A percentile compares a stretch with the other conserved stretches of the same genome.
phyloP scores from a whole-genome alignment of 1,284 basidiomycete genomes.

The Malassezia obtusa region DNA sequence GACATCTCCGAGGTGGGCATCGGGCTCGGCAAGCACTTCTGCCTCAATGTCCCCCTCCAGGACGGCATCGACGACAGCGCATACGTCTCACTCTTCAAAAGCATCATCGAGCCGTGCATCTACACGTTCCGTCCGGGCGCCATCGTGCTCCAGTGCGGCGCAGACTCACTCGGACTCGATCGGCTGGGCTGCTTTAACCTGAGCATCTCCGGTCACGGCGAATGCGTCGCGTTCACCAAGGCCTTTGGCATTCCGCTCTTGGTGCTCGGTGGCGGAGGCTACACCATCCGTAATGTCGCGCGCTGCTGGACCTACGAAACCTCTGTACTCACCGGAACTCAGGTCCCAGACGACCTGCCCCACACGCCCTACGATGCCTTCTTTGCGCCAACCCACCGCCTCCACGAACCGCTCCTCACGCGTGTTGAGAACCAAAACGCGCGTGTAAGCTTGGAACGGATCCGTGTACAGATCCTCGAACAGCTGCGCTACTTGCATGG shows the following conservation, averaged over 20 bases:
- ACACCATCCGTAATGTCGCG: constrained; percentile 80
- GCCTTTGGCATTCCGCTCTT: constrained; percentile 80
- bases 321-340: constrained; percentile 62
- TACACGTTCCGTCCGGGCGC: constrained; percentile 75
- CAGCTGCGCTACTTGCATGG: constrained; percentile 87
- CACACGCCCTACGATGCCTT: constrained; percentile 82
- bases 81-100: constrained; percentile 89
- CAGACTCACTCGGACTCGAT: constrained; percentile 89
- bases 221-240: constrained; percentile 92
- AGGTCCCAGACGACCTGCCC: constrained; percentile 76
- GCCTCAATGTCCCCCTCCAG: constrained; percentile 84
- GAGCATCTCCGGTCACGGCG: constrained; percentile 95
- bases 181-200: constrained; percentile 93
- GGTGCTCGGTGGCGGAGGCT: constrained; percentile 87
- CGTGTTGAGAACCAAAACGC: constrained; percentile 89
- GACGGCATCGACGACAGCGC: constrained; percentile 96
- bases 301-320: constrained; percentile 99
- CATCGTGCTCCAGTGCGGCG: constrained; percentile 94
- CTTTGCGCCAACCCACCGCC: constrained; percentile 81
- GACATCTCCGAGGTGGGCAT: constrained; percentile 44
- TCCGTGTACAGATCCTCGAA: constrained; percentile 73
- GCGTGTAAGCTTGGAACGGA: constrained; percentile 61
- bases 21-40: constrained; percentile 75
- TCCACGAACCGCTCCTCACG: constrained; percentile 82
- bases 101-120: constrained; percentile 87